Evolutionary conservation across 305 asterid genomes (phyloP).

Genomic region (Fraxinus platypoda): DNA sequence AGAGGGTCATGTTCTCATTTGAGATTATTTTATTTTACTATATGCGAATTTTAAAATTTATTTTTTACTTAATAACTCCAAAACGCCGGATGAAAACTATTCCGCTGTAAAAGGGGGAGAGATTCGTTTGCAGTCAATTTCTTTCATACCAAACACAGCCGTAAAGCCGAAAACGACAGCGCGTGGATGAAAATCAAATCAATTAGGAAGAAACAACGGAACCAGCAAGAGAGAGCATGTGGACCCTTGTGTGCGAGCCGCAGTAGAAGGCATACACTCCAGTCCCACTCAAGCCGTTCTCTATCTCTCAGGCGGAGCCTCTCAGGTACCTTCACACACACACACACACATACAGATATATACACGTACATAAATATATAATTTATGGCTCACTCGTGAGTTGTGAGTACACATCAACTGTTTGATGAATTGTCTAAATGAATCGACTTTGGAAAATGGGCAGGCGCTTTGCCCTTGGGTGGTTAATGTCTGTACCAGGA

Average conservation of each 20-base stretch:
- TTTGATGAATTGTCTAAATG: conserved; percentile 28
- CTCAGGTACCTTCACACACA: conserved; percentile 51
- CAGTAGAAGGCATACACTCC: conserved; percentile 71
- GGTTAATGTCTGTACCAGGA: conserved; percentile 89
- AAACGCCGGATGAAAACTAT: background rate
- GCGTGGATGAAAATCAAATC: background rate
- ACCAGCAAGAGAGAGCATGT: conserved; percentile 29
- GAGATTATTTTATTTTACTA: too few species aligned
- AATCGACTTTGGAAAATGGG: conserved; percentile 9
- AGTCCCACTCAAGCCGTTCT: conserved; percentile 75
- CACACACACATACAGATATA: too few species aligned
- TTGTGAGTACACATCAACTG: too few species aligned
- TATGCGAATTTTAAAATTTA: background rate
- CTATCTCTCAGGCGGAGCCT: conserved; percentile 85
- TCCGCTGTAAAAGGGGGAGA: background rate
- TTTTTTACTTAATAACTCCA: background rate
- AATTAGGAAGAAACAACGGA: background rate
- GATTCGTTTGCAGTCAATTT: background rate
- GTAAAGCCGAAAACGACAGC: background rate
- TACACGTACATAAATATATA: too few species aligned
- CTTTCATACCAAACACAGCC: background rate
- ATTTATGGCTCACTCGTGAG: background rate
- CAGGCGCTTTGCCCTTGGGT: conserved; percentile 91
- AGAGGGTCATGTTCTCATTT: background rate
- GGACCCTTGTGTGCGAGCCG: conserved; percentile 62